Percentiles rank a stretch among this genome's conserved stretches.
Evolutionary conservation across 2,329 filamentous ascomycete species (phyloP).

Genomic region (Colletotrichum camelliae): DNA sequence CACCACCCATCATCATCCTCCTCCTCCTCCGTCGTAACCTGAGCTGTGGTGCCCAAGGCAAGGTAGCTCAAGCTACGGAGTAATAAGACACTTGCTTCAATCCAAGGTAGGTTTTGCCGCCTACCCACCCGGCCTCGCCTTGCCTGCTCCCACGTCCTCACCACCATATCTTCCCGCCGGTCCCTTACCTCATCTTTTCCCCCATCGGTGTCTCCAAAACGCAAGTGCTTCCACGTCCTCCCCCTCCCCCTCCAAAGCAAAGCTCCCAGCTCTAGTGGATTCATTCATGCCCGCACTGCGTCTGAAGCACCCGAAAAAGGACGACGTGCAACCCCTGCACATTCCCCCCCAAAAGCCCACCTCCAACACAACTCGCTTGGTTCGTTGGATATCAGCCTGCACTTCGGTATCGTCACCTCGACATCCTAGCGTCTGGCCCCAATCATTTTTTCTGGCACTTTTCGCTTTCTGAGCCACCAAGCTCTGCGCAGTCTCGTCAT

Average conservation of each 20-base stretch:
- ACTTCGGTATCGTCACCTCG: slow-evolving; percentile 16
- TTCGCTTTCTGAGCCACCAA: background rate
- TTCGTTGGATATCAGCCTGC: slow-evolving; percentile 12
- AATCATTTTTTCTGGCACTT: background rate
- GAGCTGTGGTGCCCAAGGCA: background rate
- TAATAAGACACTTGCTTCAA: background rate
- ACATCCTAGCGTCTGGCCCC: slow-evolving; percentile 4
- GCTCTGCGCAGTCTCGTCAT: slow-evolving; percentile 10
- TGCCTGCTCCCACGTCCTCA: background rate
- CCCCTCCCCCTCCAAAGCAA: slow-evolving; percentile 21
- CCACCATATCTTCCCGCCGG: background rate
- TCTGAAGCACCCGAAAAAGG: slow-evolving; percentile 16
- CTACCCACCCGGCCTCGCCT: background rate
- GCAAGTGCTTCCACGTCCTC: background rate
- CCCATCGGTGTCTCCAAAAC: slow-evolving; percentile 9
- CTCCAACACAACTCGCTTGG: slow-evolving; percentile 13
- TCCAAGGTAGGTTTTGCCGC: background rate
- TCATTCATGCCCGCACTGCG: slow-evolving; percentile 15
- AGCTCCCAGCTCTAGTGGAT: slow-evolving; percentile 20
- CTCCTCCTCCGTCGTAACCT: background rate
- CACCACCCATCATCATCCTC: background rate
- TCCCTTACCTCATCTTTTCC: slow-evolving; percentile 12
- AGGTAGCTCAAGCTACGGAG: background rate
- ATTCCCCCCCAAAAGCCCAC: slow-evolving; percentile 15
- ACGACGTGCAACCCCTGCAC: slow-evolving; percentile 17